Percentiles rank a stretch among this genome's conserved stretches.
phyloP scores from a whole-genome alignment of 2,329 filamentous ascomycete genomes.

The Cyphellophora attinorum region DNA sequence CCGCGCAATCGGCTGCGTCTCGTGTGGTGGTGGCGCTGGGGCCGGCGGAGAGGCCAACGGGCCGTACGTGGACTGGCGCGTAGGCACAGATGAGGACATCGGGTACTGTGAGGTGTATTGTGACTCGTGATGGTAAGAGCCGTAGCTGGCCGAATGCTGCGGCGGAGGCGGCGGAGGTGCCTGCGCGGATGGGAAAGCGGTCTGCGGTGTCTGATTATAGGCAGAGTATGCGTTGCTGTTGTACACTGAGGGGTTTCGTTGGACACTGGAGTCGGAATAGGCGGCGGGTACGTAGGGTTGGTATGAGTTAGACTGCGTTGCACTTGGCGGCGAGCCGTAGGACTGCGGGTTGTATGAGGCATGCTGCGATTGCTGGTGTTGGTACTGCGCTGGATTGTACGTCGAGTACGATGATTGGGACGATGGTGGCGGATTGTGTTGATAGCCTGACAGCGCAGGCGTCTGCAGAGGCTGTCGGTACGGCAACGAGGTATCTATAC shows the following conservation, averaged over 20 bases:
- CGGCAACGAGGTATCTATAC: slow-evolving; percentile 24
- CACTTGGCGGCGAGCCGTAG: slow-evolving; percentile 30
- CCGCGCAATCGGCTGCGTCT: slow-evolving; percentile 28
- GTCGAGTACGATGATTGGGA: slow-evolving; percentile 28
- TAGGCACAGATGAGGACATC: slow-evolving; percentile 27
- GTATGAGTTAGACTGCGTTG: slow-evolving; percentile 20
- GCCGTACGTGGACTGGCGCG: slow-evolving; percentile 18
- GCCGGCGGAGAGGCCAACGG: slow-evolving; percentile 21
- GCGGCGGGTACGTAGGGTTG: slow-evolving; percentile 43
- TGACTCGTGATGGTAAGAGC: slow-evolving; percentile 1
- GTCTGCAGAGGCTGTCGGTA: slow-evolving; percentile 33
- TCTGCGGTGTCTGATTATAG: slow-evolving; percentile 19
- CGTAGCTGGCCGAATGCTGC: slow-evolving; percentile 7
- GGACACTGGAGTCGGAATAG: slow-evolving; percentile 27
- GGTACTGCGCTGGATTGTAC: slow-evolving; percentile 55
- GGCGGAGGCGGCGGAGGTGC: slow-evolving; percentile 3
- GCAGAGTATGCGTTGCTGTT: slow-evolving; percentile 17
- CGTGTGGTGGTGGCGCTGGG: slow-evolving; percentile 29
- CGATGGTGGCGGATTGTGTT: slow-evolving; percentile 36
- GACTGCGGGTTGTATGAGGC: slow-evolving; percentile 63
- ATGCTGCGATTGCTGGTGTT: slow-evolving; percentile 23
- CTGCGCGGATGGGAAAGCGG: slow-evolving; percentile 20
- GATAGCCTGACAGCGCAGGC: slow-evolving; percentile 35
- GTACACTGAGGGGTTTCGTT: slow-evolving; percentile 13
- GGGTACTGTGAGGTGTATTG: slow-evolving; percentile 8